Percentiles rank a stretch among this genome's conserved stretches.
These are phyloP conservation scores for Rhizoclosmatium globosum DNA, from an alignment of 192 early-diverging fungal genomes.

Conservation along the genomic window DNA sequence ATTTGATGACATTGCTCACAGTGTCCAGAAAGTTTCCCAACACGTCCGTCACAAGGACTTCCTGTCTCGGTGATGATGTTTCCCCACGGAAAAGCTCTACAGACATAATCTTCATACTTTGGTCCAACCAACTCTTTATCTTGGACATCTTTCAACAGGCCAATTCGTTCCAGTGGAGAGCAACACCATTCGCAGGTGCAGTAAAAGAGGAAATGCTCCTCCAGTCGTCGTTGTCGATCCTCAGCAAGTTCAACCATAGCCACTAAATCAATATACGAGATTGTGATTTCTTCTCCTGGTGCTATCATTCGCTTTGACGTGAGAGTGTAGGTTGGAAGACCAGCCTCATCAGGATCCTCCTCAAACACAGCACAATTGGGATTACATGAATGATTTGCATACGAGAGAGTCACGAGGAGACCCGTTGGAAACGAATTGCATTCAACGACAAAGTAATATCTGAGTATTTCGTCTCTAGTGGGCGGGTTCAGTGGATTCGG, in stretches of 20 bases:
- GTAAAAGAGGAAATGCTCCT: conserved; percentile 36
- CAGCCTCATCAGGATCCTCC: background rate
- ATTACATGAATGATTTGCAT: conserved; percentile 38
- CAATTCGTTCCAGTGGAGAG: background rate
- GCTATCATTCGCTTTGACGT: conserved; percentile 26
- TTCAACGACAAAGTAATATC: conserved; percentile 37
- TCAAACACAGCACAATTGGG: conserved; percentile 37
- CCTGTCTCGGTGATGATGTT: background rate
- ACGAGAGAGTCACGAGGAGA: conserved; percentile 23
- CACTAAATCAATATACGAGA: conserved; percentile 38
- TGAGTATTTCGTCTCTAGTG: conserved; percentile 6
- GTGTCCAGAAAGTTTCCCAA: conserved; percentile 14
- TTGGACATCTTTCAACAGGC: background rate
- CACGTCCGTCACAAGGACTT: background rate
- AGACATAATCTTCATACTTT: conserved; percentile 14
- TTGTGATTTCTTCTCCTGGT: conserved; percentile 36
- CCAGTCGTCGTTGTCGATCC: conserved; percentile 31
- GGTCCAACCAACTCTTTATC: background rate
- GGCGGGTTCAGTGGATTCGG: background rate
- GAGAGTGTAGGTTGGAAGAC: conserved; percentile 10
- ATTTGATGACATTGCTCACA: background rate
- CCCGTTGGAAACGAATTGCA: conserved; percentile 46
- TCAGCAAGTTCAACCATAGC: conserved; percentile 33
- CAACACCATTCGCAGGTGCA: conserved; percentile 33
- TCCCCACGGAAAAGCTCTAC: conserved; percentile 14